Evolutionary conservation across 148 eudicot genomes (phyloP).

Genomic region (Polygonum maritimum): DNA sequence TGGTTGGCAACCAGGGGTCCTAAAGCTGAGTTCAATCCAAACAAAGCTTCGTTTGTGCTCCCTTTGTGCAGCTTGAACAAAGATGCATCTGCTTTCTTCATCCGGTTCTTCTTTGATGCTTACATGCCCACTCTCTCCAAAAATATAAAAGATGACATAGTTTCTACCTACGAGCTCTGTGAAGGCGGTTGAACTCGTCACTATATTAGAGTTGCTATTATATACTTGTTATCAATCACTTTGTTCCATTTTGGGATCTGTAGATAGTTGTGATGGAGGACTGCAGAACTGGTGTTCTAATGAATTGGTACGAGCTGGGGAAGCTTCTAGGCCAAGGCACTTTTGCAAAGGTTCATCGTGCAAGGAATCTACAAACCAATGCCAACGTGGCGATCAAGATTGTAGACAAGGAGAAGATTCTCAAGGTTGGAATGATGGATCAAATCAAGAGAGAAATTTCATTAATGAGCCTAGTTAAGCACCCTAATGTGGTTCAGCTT

Average conservation of each 20-base stretch:
- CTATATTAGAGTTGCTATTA: not conserved
- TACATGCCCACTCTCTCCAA: slow-evolving; percentile 25
- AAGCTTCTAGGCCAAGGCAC: slow-evolving; percentile 45
- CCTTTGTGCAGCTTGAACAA: slow-evolving; percentile 19
- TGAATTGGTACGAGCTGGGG: slow-evolving; percentile 34
- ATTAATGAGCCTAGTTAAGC: slow-evolving; percentile 37
- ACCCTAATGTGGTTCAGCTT: slow-evolving; percentile 38
- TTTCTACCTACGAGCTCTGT: slow-evolving; percentile 38
- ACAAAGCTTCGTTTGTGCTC: slow-evolving; percentile 25
- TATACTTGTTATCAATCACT: not conserved
- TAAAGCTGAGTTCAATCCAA: slow-evolving; percentile 13
- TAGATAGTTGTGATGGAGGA: slow-evolving; percentile 12
- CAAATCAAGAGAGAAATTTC: slow-evolving; percentile 47
- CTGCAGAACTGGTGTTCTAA: slow-evolving; percentile 18
- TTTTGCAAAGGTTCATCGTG: slow-evolving; percentile 42
- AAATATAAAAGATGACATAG: slow-evolving; percentile 22
- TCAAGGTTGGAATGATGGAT: slow-evolving; percentile 41
- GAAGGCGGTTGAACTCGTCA: slow-evolving; percentile 52
- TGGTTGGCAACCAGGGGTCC: slow-evolving; percentile 34
- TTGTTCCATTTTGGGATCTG: not conserved
- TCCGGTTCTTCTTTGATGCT: slow-evolving; percentile 7
- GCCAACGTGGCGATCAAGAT: slow-evolving; percentile 34
- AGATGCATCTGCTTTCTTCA: not conserved
- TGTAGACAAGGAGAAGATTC: slow-evolving; percentile 35
- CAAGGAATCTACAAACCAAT: slow-evolving; percentile 31